These are phyloP conservation scores for Silene vulgaris DNA, from an alignment of 179 eudicot species.

Conservation along the genomic window DNA sequence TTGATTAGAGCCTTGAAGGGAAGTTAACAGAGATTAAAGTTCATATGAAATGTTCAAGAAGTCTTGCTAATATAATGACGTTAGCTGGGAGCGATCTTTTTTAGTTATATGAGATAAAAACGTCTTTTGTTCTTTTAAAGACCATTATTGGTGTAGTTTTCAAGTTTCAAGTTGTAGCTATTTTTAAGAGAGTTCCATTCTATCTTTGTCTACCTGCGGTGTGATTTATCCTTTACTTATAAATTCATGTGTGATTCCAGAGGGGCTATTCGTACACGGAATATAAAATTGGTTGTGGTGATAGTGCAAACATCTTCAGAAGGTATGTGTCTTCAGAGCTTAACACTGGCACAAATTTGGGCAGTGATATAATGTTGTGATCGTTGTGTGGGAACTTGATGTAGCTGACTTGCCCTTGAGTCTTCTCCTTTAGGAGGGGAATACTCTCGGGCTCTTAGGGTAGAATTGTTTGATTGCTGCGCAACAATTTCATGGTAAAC, in stretches of 20 bases:
- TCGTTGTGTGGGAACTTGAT: background rate
- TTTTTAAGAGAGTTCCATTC: background rate
- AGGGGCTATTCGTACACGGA: constrained; percentile 57
- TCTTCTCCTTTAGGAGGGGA: background rate
- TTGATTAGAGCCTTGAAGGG: no score
- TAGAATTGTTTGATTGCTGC: background rate
- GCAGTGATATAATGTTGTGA: constrained; percentile 8
- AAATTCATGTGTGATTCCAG: constrained; percentile 35
- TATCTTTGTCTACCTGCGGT: background rate
- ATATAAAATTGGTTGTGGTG: constrained; percentile 69
- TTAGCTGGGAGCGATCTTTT: no score
- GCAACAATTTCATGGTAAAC: background rate
- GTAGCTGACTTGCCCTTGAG: background rate
- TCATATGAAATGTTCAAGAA: no score
- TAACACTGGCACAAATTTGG: background rate
- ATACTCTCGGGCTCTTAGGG: background rate
- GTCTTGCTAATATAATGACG: no score
- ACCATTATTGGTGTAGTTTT: background rate
- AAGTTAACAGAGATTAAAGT: no score
- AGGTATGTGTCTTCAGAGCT: constrained; percentile 36
- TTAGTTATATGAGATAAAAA: background rate
- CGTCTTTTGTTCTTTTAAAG: background rate
- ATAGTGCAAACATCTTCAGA: constrained; percentile 51
- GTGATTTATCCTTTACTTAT: background rate
- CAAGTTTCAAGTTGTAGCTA: background rate